Conservation (phyloP, 768 basidiomycete species). For the Mycena polygramma region DNA sequence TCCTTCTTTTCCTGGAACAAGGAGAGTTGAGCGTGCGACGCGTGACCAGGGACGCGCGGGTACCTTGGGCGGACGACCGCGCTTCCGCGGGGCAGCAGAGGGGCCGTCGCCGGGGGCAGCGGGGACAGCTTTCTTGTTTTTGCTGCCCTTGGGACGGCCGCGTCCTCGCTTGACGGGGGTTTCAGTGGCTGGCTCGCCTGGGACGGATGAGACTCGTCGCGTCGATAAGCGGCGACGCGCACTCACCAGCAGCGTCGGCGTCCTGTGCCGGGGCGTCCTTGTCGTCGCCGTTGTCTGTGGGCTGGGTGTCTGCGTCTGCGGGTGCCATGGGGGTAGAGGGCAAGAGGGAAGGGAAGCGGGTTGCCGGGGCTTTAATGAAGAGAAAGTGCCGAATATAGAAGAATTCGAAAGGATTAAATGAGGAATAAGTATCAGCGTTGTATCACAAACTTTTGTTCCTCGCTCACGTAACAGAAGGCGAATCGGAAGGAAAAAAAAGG, state of each 20-base stretch:
- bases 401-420: slow-evolving; percentile 54
- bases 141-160: slow-evolving; percentile 92
- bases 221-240: slow-evolving; percentile 37
- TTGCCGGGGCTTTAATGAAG: slow-evolving; percentile 81
- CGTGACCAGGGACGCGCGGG: slow-evolving; percentile 27
- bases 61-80: slow-evolving; percentile 79
- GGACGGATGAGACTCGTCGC: slow-evolving; percentile 16
- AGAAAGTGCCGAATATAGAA: slow-evolving; percentile 80
- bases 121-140: slow-evolving; percentile 66
- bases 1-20: slow-evolving; percentile 40
- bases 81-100: slow-evolving; percentile 61
- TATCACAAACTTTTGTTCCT: slow-evolving; percentile 47
- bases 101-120: slow-evolving; percentile 50
- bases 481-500: not conserved
- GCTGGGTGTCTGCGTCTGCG: slow-evolving; percentile 53
- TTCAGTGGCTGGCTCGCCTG: slow-evolving; percentile 53
- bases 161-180: slow-evolving; percentile 79
- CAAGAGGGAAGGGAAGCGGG: slow-evolving; percentile 44
- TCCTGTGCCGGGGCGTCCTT: slow-evolving; percentile 44
- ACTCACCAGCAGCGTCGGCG: slow-evolving; percentile 43
- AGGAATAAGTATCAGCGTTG: slow-evolving; percentile 3
- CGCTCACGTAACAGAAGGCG: slow-evolving; percentile 67
- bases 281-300: slow-evolving; percentile 41
- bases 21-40: slow-evolving; percentile 34
- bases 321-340: slow-evolving; percentile 46